A percentile compares a stretch with the other conserved stretches of the same genome.
phyloP scores from a whole-genome alignment of 2,329 filamentous ascomycete species.

The Orbilia blumenaviensis region DNA sequence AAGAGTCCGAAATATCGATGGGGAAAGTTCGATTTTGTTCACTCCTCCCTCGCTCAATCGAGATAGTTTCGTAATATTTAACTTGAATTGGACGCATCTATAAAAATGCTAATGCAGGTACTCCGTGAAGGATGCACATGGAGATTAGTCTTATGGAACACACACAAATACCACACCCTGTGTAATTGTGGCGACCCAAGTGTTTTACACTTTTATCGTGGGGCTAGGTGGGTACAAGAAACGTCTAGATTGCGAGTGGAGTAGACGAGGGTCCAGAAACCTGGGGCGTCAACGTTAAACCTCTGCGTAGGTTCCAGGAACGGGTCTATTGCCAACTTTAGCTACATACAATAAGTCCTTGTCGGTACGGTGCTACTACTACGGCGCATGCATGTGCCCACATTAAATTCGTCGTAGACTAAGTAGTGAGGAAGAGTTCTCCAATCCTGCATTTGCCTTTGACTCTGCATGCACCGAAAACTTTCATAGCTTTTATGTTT shows the following conservation, averaged over 20 bases:
- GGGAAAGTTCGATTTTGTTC: constrained; percentile 14
- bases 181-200: neutral
- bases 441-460: constrained; percentile 3
- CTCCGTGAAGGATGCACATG: constrained; percentile 1
- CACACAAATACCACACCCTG: neutral
- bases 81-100: constrained; percentile 19
- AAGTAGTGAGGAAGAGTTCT: neutral
- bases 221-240: constrained; percentile 5
- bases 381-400: neutral
- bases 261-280: neutral
- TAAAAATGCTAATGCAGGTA: constrained; percentile 29
- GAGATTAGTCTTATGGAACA: neutral
- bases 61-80: constrained; percentile 25
- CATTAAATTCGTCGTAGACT: constrained; percentile 10
- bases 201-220: neutral
- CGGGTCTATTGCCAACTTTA: constrained; percentile 1
- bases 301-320: constrained; percentile 10
- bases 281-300: constrained; percentile 13
- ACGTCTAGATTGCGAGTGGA: constrained; percentile 15
- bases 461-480: constrained; percentile 26
- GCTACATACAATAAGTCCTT: constrained; percentile 8
- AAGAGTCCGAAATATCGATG: constrained; percentile 28
- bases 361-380: constrained; percentile 32
- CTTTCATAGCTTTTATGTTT: neutral
- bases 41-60: neutral